phyloP scores from a whole-genome alignment of 2,329 filamentous ascomycete species.

The Trichophyton mentagrophytes region DNA sequence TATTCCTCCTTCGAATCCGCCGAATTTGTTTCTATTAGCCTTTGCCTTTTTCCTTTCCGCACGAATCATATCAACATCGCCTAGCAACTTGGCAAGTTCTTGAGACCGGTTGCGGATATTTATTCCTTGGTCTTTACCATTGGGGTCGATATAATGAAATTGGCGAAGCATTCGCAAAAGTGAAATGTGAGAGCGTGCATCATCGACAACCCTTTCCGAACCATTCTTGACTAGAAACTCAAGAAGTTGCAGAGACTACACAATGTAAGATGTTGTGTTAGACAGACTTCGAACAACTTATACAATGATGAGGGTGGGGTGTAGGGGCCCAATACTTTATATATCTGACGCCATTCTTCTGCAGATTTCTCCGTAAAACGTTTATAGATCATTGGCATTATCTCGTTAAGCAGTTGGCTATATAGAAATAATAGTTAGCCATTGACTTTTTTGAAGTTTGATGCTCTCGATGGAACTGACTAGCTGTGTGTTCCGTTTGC shows the following conservation, averaged over 20 bases:
- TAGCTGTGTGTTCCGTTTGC: constrained; percentile 97
- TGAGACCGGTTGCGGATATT: constrained; percentile 96
- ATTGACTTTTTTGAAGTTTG: constrained; percentile 6
- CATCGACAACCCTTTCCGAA: constrained; percentile 92
- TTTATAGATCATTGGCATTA: constrained; percentile 99
- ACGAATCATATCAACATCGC: constrained; percentile 50
- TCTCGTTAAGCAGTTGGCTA: constrained; percentile 93
- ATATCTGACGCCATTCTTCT: constrained; percentile 98
- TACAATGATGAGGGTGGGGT: neutral
- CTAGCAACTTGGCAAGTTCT: constrained; percentile 83
- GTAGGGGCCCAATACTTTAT: constrained; percentile 54
- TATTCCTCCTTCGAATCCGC: constrained; percentile 75
- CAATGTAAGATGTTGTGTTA: neutral
- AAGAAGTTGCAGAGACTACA: constrained; percentile 67
- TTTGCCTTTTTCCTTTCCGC: constrained; percentile 74
- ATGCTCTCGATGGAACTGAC: constrained; percentile 43
- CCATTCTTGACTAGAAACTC: constrained; percentile 77
- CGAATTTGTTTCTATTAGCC: constrained; percentile 84
- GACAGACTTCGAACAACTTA: neutral
- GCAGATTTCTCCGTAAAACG: constrained; percentile 96
- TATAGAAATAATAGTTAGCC: neutral
- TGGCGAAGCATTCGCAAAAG: constrained; percentile 96
- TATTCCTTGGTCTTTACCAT: constrained; percentile 95
- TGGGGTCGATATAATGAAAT: constrained; percentile 91
- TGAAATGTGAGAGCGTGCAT: constrained; percentile 87